Evolutionary conservation across 2,329 filamentous ascomycete species (phyloP).

Genomic region (Fusarium napiforme): DNA sequence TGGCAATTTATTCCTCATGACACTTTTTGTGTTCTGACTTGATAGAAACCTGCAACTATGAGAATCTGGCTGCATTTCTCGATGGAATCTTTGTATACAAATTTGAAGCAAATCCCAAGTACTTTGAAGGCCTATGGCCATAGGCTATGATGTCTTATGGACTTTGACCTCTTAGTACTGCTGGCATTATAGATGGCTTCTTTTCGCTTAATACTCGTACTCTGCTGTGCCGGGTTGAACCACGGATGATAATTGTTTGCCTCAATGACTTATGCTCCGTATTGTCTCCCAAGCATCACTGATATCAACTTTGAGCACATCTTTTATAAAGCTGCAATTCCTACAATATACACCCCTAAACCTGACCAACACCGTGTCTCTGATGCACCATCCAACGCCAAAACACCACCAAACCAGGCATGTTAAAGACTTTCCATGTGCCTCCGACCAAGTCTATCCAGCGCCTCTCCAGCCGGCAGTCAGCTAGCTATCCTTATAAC

Average conservation of each 20-base stretch:
- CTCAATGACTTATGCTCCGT: not conserved
- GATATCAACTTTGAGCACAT: not conserved
- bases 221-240: not conserved
- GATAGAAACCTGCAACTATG: not conserved
- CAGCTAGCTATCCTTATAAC: constrained; percentile 16
- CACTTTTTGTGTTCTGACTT: not conserved
- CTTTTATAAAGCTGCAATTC: constrained; percentile 15
- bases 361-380: constrained; percentile 43
- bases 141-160: not conserved
- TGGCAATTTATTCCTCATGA: no score
- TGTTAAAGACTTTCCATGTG: constrained; percentile 22
- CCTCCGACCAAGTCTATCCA: constrained; percentile 29
- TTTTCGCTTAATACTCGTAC: not conserved
- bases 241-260: not conserved
- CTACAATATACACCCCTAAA: constrained; percentile 26
- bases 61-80: not conserved
- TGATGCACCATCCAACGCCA: constrained; percentile 46
- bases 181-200: not conserved
- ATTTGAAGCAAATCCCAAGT: not conserved
- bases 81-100: no score
- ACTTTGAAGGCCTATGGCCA: not conserved
- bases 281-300: not conserved
- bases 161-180: not conserved
- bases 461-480: constrained; percentile 12
- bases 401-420: constrained; percentile 41